These are phyloP conservation scores for Corchorus olitorius DNA, from an alignment of 345 rosid species.

Conservation along the genomic window DNA sequence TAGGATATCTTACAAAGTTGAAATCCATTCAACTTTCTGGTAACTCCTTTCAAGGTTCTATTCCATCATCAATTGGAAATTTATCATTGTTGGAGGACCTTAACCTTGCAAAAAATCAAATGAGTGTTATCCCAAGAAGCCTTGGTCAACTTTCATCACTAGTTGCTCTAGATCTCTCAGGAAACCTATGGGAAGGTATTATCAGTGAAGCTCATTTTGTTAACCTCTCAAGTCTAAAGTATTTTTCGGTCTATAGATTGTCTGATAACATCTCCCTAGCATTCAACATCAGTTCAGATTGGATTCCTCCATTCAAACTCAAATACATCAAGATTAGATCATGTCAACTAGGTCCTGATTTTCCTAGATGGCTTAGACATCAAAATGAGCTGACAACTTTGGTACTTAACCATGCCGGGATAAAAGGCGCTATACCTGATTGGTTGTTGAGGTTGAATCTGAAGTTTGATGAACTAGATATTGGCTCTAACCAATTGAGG, in stretches of 20 bases:
- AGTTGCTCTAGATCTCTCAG: conserved; percentile 17
- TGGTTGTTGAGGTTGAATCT: conserved; percentile 38
- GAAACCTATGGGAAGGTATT: conserved; percentile 31
- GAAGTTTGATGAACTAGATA: conserved; percentile 1
- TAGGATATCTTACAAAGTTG: conserved; percentile 29
- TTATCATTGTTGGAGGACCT: conserved; percentile 19
- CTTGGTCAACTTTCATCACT: conserved; percentile 32
- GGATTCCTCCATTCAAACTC: conserved; percentile 41
- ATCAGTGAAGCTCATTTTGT: conserved; percentile 35
- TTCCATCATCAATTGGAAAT: conserved; percentile 37
- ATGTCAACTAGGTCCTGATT: conserved; percentile 35
- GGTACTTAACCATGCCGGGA: conserved; percentile 22
- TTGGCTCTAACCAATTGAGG: conserved; percentile 14
- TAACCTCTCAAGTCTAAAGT: conserved; percentile 25
- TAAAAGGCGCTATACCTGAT: conserved; percentile 28
- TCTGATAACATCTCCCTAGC: conserved; percentile 24
- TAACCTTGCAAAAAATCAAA: conserved; percentile 25
- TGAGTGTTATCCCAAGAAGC: conserved; percentile 34
- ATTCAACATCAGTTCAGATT: conserved; percentile 33
- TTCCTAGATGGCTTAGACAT: conserved; percentile 41
- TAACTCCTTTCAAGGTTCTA: conserved; percentile 32
- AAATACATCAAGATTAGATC: conserved; percentile 24
- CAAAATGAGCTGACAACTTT: conserved; percentile 23
- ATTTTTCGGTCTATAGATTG: neutral
- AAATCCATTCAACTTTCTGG: conserved; percentile 13